Conservation (phyloP, 495 filamentous ascomycete species). For the Penicillium malachiteum region DNA sequence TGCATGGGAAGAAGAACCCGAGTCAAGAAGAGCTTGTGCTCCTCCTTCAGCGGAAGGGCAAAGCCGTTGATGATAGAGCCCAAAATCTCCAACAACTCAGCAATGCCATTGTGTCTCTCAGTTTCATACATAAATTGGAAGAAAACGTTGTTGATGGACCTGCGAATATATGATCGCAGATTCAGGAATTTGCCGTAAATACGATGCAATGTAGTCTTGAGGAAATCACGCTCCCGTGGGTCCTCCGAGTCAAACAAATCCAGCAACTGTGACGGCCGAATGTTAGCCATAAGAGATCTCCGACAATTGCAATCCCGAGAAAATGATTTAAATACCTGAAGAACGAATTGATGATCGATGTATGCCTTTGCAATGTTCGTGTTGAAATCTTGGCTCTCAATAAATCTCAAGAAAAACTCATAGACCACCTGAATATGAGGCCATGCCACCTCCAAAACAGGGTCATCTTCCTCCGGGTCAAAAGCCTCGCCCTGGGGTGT, state of each 20-base stretch:
- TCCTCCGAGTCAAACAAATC: slow-evolving; percentile 99
- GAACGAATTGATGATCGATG: slow-evolving; percentile 96
- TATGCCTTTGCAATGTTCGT: slow-evolving; percentile 99
- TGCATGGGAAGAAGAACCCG: slow-evolving; percentile 89
- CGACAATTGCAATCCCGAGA: no score
- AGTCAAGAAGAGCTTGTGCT: slow-evolving; percentile 98
- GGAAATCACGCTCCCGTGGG: slow-evolving; percentile 92
- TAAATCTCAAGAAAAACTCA: slow-evolving; percentile 98
- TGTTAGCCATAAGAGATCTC: background rate
- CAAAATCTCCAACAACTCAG: slow-evolving; percentile 92
- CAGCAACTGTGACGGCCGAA: slow-evolving; percentile 58
- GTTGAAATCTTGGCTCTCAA: slow-evolving; percentile 99
- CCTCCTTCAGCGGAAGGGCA: slow-evolving; percentile 94
- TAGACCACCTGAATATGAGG: slow-evolving; percentile 99
- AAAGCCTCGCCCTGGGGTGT: slow-evolving; percentile 98
- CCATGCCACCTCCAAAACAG: slow-evolving; percentile 97
- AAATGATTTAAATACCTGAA: slow-evolving; percentile 58
- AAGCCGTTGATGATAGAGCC: slow-evolving; percentile 99
- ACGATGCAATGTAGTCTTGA: slow-evolving; percentile 96
- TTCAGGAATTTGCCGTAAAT: slow-evolving; percentile 99
- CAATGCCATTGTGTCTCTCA: slow-evolving; percentile 97
- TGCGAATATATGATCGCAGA: slow-evolving; percentile 91
- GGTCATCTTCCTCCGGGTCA: slow-evolving; percentile 97
- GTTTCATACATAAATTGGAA: slow-evolving; percentile 99
- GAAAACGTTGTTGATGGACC: slow-evolving; percentile 99